phyloP scores from a whole-genome alignment of 2,329 filamentous ascomycete species.

The Alternaria angustiovoidea region DNA sequence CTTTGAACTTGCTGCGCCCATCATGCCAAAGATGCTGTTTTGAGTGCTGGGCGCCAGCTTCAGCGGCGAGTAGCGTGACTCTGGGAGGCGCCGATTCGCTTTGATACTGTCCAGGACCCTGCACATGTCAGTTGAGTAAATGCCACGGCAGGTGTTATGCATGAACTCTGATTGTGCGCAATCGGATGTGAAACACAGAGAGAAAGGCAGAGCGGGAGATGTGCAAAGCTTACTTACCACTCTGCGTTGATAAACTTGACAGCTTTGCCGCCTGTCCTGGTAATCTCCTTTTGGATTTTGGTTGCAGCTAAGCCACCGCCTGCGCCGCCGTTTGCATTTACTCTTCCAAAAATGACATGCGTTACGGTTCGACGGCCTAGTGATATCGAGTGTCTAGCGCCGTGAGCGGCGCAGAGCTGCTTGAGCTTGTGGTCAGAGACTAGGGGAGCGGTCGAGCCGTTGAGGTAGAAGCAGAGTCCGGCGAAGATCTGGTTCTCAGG shows the following conservation, averaged over 20 bases:
- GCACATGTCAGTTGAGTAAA: slow-evolving; percentile 24
- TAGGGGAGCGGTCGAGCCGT: slow-evolving; percentile 81
- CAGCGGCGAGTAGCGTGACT: slow-evolving; percentile 70
- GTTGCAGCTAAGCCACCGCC: slow-evolving; percentile 78
- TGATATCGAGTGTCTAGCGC: slow-evolving; percentile 73
- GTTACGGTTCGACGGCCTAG: slow-evolving; percentile 79
- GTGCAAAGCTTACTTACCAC: slow-evolving; percentile 62
- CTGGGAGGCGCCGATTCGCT: slow-evolving; percentile 75
- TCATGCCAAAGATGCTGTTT: slow-evolving; percentile 32
- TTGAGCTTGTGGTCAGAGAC: slow-evolving; percentile 90
- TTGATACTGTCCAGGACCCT: slow-evolving; percentile 87
- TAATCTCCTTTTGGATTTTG: slow-evolving; percentile 85
- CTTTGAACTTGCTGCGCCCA: slow-evolving; percentile 13
- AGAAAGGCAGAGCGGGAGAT: not conserved
- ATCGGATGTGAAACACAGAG: not conserved
- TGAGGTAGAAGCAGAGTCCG: slow-evolving; percentile 80
- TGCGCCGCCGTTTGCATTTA: slow-evolving; percentile 56
- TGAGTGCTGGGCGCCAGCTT: slow-evolving; percentile 40
- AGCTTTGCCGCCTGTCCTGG: slow-evolving; percentile 69
- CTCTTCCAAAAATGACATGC: slow-evolving; percentile 78
- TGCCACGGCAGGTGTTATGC: not conserved
- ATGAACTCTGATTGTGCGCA: slow-evolving; percentile 2
- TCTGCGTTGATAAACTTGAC: slow-evolving; percentile 83
- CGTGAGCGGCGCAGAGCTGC: slow-evolving; percentile 76
- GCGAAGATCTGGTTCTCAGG: slow-evolving; percentile 66